These are phyloP conservation scores for Atkinsonella texensis DNA, from an alignment of 2,329 filamentous ascomycete genomes.

Conservation along the genomic window DNA sequence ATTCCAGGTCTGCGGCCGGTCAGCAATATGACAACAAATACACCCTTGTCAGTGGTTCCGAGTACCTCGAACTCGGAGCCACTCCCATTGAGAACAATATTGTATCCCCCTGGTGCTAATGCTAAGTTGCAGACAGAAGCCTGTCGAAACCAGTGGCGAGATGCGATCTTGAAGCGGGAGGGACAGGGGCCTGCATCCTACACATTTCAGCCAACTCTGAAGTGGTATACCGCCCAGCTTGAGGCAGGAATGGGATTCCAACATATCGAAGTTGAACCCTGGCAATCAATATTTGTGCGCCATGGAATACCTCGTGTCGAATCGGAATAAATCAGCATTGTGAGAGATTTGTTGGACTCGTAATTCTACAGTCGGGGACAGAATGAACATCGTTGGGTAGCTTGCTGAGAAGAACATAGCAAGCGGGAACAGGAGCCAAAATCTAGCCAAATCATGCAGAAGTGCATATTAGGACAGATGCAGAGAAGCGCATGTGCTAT, in stretches of 20 bases:
- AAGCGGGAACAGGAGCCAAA: too few relatives aligned
- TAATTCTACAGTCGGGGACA: neutral
- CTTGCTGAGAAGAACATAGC: too few relatives aligned
- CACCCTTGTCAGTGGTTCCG: neutral
- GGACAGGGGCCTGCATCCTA: conserved; percentile 14
- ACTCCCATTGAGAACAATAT: conserved; percentile 24
- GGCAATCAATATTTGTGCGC: conserved; percentile 27
- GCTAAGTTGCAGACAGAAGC: neutral
- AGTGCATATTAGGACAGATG: too few relatives aligned
- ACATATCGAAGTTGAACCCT: conserved; percentile 34
- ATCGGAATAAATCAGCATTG: neutral
- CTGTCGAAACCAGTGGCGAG: conserved; percentile 28
- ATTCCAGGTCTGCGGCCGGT: neutral
- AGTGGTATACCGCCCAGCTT: conserved; percentile 39
- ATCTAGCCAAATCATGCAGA: too few relatives aligned
- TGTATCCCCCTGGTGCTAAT: conserved; percentile 31
- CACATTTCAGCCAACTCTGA: conserved; percentile 32
- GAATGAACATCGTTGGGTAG: neutral
- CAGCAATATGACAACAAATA: neutral
- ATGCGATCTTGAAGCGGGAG: conserved; percentile 5
- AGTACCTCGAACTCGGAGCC: neutral
- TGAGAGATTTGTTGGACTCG: neutral
- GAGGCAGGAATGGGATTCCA: conserved; percentile 35
- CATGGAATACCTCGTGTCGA: conserved; percentile 16
- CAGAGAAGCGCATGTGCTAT: too few relatives aligned